Conservation (phyloP, 192 early-diverging fungal genomes). For the Geranomyces michiganensis region DNA sequence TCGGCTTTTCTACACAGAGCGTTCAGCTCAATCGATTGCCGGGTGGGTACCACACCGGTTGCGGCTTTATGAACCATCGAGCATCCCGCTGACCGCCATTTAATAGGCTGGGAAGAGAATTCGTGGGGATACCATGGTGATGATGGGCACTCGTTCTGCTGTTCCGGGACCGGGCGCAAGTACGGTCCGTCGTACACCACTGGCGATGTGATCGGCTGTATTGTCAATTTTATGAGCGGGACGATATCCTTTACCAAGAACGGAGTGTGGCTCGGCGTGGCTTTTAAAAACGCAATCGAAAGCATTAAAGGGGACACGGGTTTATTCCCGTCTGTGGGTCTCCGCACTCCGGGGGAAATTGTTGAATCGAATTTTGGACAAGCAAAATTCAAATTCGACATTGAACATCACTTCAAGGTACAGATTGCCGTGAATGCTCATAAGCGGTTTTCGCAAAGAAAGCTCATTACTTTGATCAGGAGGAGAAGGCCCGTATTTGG, state of each 20-base stretch:
- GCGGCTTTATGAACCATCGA: too few relatives aligned
- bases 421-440: neutral
- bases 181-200: constrained; percentile 91
- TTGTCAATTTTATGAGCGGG: constrained; percentile 79
- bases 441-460: neutral
- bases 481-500: constrained; percentile 36
- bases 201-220: constrained; percentile 93
- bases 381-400: constrained; percentile 70
- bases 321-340: constrained; percentile 74
- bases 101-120: constrained; percentile 78
- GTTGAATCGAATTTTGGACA: constrained; percentile 81
- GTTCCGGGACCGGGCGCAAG: constrained; percentile 70
- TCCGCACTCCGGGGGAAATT: constrained; percentile 73
- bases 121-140: constrained; percentile 99
- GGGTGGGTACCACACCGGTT: constrained; percentile 51
- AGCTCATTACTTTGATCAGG: constrained; percentile 9
- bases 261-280: constrained; percentile 68
- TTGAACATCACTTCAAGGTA: constrained; percentile 63
- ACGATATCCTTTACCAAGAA: constrained; percentile 92
- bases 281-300: constrained; percentile 28
- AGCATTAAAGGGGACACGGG: constrained; percentile 38
- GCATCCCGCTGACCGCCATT: neutral
- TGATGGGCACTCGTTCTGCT: constrained; percentile 84
- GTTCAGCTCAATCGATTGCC: constrained; percentile 73
- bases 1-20: constrained; percentile 74